A percentile compares a stretch with the other conserved stretches of the same genome.
Conservation (phyloP, 2,329 filamentous ascomycete genomes). For the Pseudogymnoascus sp. region DNA sequence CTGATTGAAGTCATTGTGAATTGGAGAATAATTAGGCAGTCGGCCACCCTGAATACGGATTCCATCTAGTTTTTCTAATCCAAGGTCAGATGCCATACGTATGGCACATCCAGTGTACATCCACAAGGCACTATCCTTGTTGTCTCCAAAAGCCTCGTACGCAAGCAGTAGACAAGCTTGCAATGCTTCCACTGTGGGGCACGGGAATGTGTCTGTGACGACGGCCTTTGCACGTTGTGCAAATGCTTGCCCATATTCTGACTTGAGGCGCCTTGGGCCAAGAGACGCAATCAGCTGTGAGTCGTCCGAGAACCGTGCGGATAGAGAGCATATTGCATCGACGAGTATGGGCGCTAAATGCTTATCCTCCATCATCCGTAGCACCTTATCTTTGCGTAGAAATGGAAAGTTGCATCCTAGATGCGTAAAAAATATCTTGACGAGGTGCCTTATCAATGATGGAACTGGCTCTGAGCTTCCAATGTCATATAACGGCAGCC, state of each 20-base stretch:
- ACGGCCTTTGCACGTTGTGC: conserved; percentile 76
- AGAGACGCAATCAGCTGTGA: conserved; percentile 43
- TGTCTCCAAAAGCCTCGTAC: conserved; percentile 82
- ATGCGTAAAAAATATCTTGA: conserved; percentile 73
- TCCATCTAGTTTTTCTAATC: conserved; percentile 73
- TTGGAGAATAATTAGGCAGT: conserved; percentile 9
- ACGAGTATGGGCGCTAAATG: conserved; percentile 76
- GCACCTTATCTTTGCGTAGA: conserved; percentile 62
- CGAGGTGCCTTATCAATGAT: conserved; percentile 65
- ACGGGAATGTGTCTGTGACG: conserved; percentile 74
- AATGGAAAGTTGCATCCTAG: conserved; percentile 84
- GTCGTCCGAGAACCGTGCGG: conserved; percentile 69
- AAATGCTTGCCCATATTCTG: conserved; percentile 69
- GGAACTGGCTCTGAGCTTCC: conserved; percentile 63
- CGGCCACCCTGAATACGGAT: conserved; percentile 46
- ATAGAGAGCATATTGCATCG: conserved; percentile 74
- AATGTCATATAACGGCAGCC: conserved; percentile 67
- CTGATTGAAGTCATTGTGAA: conserved; percentile 11
- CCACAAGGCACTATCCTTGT: conserved; percentile 84
- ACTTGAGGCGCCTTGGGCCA: conserved; percentile 42
- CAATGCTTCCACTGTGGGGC: conserved; percentile 73
- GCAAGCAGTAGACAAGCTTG: conserved; percentile 78
- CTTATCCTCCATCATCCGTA: conserved; percentile 71
- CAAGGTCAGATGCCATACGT: conserved; percentile 71
- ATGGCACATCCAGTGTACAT: conserved; percentile 89